A percentile compares a stretch with the other conserved stretches of the same genome.
These are phyloP conservation scores for Blastobotrys capitulatus DNA, from an alignment of 1,139 yeast genomes.

Conservation along the genomic window DNA sequence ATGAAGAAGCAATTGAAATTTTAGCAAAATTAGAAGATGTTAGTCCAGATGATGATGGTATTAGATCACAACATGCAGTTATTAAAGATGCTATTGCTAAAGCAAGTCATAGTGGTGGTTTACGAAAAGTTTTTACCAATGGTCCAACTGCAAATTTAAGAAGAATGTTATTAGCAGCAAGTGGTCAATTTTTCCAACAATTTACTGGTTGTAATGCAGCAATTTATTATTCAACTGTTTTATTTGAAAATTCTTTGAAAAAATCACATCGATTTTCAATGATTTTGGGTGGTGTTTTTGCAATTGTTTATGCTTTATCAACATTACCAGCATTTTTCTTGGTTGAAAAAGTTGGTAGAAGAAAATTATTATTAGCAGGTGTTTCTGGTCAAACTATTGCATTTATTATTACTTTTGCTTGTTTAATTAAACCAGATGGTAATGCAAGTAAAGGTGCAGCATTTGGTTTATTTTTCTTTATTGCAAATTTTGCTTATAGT, in stretches of 20 bases:
- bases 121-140: conserved; percentile 49
- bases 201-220: conserved; percentile 70
- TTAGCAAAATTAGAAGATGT: conserved; percentile 36
- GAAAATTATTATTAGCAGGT: conserved; percentile 45
- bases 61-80: conserved; percentile 21
- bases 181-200: conserved; percentile 45
- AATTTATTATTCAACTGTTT: conserved; percentile 38
- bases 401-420: conserved; percentile 67
- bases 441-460: conserved; percentile 38
- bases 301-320: conserved; percentile 47
- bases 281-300: conserved; percentile 55
- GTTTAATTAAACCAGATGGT: conserved; percentile 42
- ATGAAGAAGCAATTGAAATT: conserved; percentile 40
- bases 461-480: conserved; percentile 53
- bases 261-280: conserved; percentile 48
- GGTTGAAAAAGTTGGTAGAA: conserved; percentile 64
- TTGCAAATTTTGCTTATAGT: conserved; percentile 50
- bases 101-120: conserved; percentile 17
- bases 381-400: conserved; percentile 47
- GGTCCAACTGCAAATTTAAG: conserved; percentile 41
- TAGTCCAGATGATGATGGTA: conserved; percentile 12
- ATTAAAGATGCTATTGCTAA: conserved; percentile 23
- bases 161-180: conserved; percentile 49
- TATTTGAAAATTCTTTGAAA: conserved; percentile 43
- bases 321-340: conserved; percentile 42